Percentiles rank a stretch among this genome's conserved stretches.
These are phyloP conservation scores for Colletotrichum sublineola DNA, from an alignment of 2,329 filamentous ascomycete species.

Conservation along the genomic window DNA sequence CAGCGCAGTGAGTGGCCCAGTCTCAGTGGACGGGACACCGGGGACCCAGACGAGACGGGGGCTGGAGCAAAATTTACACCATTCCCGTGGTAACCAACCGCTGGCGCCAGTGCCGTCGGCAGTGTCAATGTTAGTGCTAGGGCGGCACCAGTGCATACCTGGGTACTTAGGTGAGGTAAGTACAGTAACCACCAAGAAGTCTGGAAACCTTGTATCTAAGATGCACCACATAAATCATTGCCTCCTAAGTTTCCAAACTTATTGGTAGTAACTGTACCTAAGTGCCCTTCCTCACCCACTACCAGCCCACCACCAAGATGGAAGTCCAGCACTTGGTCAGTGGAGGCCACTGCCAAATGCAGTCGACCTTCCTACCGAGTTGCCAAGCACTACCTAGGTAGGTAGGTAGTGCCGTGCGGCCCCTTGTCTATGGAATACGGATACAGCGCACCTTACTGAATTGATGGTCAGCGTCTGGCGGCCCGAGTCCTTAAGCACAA, in stretches of 20 bases:
- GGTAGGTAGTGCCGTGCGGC: not conserved
- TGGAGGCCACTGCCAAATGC: not conserved
- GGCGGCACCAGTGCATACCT: not conserved
- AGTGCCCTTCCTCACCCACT: not conserved
- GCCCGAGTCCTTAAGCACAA: not conserved
- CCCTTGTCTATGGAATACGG: too few relatives aligned
- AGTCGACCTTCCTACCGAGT: not conserved
- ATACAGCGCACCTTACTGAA: not conserved
- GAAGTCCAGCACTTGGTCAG: not conserved
- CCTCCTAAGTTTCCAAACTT: too few relatives aligned
- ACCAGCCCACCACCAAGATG: not conserved
- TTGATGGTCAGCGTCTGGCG: not conserved
- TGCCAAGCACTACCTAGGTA: not conserved
- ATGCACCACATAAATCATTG: too few relatives aligned
- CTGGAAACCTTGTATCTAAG: too few relatives aligned
- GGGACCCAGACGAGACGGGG: slow-evolving; percentile 13
- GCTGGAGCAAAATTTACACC: slow-evolving; percentile 14
- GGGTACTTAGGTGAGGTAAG: too few relatives aligned
- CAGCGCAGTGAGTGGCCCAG: slow-evolving; percentile 13
- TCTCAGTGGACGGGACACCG: slow-evolving; percentile 3
- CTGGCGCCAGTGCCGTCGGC: slow-evolving; percentile 8
- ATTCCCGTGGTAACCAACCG: slow-evolving; percentile 39
- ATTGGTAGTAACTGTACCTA: too few relatives aligned
- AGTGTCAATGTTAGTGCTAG: not conserved
- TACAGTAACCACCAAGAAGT: too few relatives aligned